phyloP scores from a whole-genome alignment of 2,329 filamentous ascomycete species.

The Botrytis fragariae region DNA sequence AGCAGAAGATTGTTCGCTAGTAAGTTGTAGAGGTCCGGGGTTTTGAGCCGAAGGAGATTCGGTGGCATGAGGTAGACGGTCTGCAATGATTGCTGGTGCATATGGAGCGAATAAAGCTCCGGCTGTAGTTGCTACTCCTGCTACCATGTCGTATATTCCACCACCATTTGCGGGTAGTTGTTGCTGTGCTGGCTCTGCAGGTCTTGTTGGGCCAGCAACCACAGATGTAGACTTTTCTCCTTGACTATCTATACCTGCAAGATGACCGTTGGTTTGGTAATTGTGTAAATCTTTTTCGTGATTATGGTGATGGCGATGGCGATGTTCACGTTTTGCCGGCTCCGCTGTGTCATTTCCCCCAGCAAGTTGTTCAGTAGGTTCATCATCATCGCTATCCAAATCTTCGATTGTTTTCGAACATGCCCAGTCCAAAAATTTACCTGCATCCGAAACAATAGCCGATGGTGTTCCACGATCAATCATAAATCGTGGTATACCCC shows the following conservation, averaged over 20 bases:
- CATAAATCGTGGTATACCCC: constrained; percentile 69
- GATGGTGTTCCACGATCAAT: constrained; percentile 67
- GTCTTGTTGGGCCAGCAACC: not conserved
- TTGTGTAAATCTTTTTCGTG: constrained; percentile 38
- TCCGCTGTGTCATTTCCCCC: constrained; percentile 25
- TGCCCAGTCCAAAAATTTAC: constrained; percentile 70
- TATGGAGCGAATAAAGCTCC: constrained; percentile 46
- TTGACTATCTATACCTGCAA: constrained; percentile 31
- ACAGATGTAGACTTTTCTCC: not conserved
- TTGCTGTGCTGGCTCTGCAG: constrained; percentile 5
- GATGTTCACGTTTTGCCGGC: constrained; percentile 28
- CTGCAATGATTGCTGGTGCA: constrained; percentile 29
- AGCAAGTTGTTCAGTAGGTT: constrained; percentile 22
- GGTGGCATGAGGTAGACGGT: constrained; percentile 35
- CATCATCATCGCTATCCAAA: constrained; percentile 32
- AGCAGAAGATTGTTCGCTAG: constrained; percentile 25
- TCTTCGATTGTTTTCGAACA: constrained; percentile 42
- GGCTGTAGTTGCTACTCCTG: constrained; percentile 51
- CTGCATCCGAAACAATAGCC: constrained; percentile 62
- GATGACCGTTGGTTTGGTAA: constrained; percentile 35
- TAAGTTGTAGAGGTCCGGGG: constrained; percentile 35
- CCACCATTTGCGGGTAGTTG: constrained; percentile 34
- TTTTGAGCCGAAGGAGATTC: constrained; percentile 31
- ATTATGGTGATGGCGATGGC: constrained; percentile 24
- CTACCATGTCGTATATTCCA: constrained; percentile 56